phyloP scores from a whole-genome alignment of 2,329 filamentous ascomycete species.

The Fusarium succisae region DNA sequence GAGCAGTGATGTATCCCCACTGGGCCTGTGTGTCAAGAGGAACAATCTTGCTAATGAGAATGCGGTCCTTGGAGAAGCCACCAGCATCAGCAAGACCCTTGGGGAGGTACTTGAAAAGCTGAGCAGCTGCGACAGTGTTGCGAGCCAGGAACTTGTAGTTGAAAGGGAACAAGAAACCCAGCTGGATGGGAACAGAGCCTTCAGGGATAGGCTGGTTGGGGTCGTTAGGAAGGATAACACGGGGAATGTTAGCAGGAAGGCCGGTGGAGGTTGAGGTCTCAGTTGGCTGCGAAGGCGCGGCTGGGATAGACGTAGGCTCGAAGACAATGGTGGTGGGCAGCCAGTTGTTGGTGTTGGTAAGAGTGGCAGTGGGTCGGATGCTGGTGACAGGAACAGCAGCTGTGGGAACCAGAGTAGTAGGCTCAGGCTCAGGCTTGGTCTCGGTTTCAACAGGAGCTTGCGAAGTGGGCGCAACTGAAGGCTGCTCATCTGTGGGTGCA shows the following conservation, averaged over 20 bases:
- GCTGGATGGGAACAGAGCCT: conserved; percentile 78
- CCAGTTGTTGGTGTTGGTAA: conserved; percentile 56
- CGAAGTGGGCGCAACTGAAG: conserved; percentile 23
- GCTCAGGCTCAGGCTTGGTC: conserved; percentile 14
- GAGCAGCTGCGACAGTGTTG: conserved; percentile 76
- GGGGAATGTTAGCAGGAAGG: conserved; percentile 74
- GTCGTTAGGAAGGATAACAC: conserved; percentile 76
- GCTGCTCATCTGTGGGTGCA: conserved; percentile 9
- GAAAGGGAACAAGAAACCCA: conserved; percentile 82
- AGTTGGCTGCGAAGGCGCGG: conserved; percentile 43
- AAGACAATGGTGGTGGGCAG: conserved; percentile 71
- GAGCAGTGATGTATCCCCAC: conserved; percentile 83
- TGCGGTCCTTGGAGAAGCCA: conserved; percentile 64
- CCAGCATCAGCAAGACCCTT: conserved; percentile 71
- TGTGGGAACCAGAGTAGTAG: conserved; percentile 34
- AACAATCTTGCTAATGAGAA: conserved; percentile 75
- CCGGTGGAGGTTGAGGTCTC: conserved; percentile 59
- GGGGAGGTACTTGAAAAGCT: conserved; percentile 86
- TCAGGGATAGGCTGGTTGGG: conserved; percentile 62
- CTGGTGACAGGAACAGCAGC: conserved; percentile 48
- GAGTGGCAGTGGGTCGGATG: conserved; percentile 54
- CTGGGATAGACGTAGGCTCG: conserved; percentile 52
- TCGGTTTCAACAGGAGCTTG: conserved; percentile 16
- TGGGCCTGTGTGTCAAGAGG: conserved; percentile 77
- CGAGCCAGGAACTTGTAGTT: conserved; percentile 86